Conservation (phyloP, 2,329 filamentous ascomycete genomes). For the Emergomyces africanus region DNA sequence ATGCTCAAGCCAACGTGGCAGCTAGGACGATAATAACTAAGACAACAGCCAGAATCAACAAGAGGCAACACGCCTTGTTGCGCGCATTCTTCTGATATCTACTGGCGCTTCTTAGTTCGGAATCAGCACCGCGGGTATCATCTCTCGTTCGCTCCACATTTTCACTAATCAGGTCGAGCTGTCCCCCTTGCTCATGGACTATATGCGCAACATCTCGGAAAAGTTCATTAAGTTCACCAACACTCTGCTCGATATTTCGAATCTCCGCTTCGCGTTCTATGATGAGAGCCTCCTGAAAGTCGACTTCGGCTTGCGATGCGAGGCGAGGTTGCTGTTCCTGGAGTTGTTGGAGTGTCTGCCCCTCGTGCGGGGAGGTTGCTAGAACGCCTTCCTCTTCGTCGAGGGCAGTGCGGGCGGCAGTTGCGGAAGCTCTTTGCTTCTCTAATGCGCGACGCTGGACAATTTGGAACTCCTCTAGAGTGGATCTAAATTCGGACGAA, state of each 20-base stretch:
- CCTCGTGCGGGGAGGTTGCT: conserved; percentile 23
- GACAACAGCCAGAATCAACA: conserved; percentile 80
- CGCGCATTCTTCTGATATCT: conserved; percentile 91
- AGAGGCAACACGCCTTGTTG: conserved; percentile 84
- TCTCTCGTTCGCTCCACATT: conserved; percentile 75
- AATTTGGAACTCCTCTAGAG: conserved; percentile 78
- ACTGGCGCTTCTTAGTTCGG: conserved; percentile 72
- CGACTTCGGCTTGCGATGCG: conserved; percentile 85
- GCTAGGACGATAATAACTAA: conserved; percentile 82
- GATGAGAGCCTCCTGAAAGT: conserved; percentile 93
- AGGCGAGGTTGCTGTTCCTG: conserved; percentile 67
- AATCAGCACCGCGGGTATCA: conserved; percentile 72
- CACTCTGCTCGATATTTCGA: conserved; percentile 90
- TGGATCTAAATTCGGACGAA: conserved; percentile 80
- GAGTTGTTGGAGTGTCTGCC: conserved; percentile 56
- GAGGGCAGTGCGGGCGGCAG: conserved; percentile 67
- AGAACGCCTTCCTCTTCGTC: conserved; percentile 40
- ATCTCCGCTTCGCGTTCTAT: conserved; percentile 96
- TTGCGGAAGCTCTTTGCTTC: conserved; percentile 78
- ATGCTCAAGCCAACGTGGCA: conserved; percentile 56
- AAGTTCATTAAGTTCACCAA: conserved; percentile 88
- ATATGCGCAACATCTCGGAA: conserved; percentile 98
- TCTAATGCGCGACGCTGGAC: conserved; percentile 85
- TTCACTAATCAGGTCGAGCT: conserved; percentile 73
- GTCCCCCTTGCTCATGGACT: conserved; percentile 82